Evolutionary conservation across 495 filamentous ascomycete genomes (phyloP), one percentile per base, ranked within the genome.

Genomic region (Lophiostoma macrostomum): DNA sequence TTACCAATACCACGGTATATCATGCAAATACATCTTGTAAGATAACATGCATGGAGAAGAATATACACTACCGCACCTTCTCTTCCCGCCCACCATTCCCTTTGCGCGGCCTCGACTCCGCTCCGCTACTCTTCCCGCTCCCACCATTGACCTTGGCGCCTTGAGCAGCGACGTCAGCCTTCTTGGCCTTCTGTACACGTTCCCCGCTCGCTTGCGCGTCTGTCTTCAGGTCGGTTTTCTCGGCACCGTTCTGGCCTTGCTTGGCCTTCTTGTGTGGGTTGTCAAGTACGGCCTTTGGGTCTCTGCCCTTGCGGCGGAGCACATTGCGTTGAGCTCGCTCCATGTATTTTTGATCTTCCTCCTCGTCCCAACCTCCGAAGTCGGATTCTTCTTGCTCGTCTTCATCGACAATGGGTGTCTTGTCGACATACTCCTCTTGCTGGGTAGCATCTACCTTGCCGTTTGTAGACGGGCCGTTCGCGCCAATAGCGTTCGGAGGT

Each of bases 301-400:
- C 76, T 25, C 82, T 67, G 23, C 85, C 85, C 70, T 85, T 88
- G 68, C 76, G 79, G 49, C 80, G 78, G 60, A 84, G 59, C 39
- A 71, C 68, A 63, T 75, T 79, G 37, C 76, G 76, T 64, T 79
- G 69, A 14, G 78, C 81, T 25, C 80, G 76, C 51, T 78, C 75
- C 52, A 87, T 81, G 43, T 78, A 76, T 50, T 74, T 73, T 45
- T 68, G 62, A 58, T 87, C 85, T 46, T 76, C 81, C 24, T 78
- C 76, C 18, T 83, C 76, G 43, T 85, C 81, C 60, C 79, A 87
- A 0, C 77, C 79, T 18, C 80, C 84, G 70, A 87, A 88, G 12
- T 71, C 70, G 22, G 78, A 74, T 3, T 72, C 76, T 20, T 74
- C 71, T 25, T 64, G 64, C 27, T 44, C 72, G 61, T 74, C 73